phyloP scores from a whole-genome alignment of 192 early-diverging fungal genomes.

The Anaeromyces robustus region DNA sequence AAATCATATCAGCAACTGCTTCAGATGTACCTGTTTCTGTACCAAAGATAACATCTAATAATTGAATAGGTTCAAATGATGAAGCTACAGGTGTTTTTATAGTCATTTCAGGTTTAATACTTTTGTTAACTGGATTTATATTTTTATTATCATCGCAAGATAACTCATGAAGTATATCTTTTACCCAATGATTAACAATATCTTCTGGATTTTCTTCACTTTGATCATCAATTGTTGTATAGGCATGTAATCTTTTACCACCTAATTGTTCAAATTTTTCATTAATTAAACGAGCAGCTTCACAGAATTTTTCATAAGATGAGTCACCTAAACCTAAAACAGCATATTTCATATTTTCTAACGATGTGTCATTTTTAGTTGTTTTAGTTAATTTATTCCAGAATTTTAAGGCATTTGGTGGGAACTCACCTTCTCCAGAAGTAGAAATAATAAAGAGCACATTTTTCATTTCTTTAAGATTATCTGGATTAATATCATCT shows the following conservation, averaged over 20 bases:
- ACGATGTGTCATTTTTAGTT: conserved; percentile 32
- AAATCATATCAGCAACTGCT: neutral
- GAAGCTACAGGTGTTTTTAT: neutral
- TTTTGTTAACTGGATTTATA: too few relatives aligned
- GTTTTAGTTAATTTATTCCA: conserved; percentile 57
- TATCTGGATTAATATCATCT: conserved; percentile 26
- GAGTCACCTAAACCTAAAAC: conserved; percentile 83
- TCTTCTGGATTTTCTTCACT: neutral
- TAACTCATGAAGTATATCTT: too few relatives aligned
- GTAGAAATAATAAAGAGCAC: conserved; percentile 68
- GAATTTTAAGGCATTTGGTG: conserved; percentile 77
- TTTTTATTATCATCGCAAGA: too few relatives aligned
- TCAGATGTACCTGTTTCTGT: neutral
- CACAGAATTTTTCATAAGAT: neutral
- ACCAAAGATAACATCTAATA: neutral
- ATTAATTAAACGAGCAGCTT: neutral
- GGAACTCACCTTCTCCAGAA: conserved; percentile 94
- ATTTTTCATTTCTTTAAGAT: conserved; percentile 57
- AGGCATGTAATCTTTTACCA: neutral
- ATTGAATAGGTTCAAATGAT: neutral
- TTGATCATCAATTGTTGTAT: neutral
- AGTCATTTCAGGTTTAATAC: too few relatives aligned
- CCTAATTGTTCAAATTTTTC: neutral
- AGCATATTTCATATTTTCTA: conserved; percentile 51
- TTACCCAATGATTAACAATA: neutral